A percentile compares a stretch with the other conserved stretches of the same genome.
Evolutionary conservation across 495 filamentous ascomycete genomes (phyloP).

Genomic region (Viridothelium virens): DNA sequence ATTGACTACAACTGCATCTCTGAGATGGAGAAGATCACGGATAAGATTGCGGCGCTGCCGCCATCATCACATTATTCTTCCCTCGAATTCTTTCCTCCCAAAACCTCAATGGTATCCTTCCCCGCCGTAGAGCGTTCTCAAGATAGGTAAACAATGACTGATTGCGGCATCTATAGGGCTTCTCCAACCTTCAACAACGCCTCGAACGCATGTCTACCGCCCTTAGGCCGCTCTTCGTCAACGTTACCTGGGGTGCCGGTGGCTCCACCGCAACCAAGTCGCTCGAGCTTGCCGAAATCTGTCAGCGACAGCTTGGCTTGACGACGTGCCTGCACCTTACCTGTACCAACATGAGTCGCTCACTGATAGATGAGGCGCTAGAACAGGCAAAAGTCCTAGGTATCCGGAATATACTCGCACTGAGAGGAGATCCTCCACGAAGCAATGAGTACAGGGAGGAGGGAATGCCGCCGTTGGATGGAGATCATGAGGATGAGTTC

Average conservation of each 20-base stretch:
- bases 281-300: constrained; percentile 89
- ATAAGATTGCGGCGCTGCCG: constrained; percentile 90
- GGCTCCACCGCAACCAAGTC: constrained; percentile 85
- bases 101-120: constrained; percentile 68
- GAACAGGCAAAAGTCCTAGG: constrained; percentile 90
- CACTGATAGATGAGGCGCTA: constrained; percentile 76
- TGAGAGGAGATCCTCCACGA: constrained; percentile 88
- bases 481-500: constrained; percentile 52
- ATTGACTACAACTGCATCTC: not conserved
- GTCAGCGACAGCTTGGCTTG: constrained; percentile 80
- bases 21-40: constrained; percentile 85
- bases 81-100: constrained; percentile 97
- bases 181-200: constrained; percentile 83
- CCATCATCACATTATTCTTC: constrained; percentile 81
- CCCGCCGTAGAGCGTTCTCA: constrained; percentile 13
- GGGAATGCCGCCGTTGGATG: constrained; percentile 12
- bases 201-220: constrained; percentile 91
- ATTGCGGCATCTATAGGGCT: constrained; percentile 47
- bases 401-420: constrained; percentile 86
- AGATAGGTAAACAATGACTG: constrained; percentile 22
- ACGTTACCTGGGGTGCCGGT: constrained; percentile 95
- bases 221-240: constrained; percentile 86
- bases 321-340: constrained; percentile 95
- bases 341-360: constrained; percentile 93
- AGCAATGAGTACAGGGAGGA: constrained; percentile 69